Percentiles rank a stretch among this genome's conserved stretches.
Evolutionary conservation across 495 filamentous ascomycete species (phyloP).

Genomic region (Penicillium daleae): DNA sequence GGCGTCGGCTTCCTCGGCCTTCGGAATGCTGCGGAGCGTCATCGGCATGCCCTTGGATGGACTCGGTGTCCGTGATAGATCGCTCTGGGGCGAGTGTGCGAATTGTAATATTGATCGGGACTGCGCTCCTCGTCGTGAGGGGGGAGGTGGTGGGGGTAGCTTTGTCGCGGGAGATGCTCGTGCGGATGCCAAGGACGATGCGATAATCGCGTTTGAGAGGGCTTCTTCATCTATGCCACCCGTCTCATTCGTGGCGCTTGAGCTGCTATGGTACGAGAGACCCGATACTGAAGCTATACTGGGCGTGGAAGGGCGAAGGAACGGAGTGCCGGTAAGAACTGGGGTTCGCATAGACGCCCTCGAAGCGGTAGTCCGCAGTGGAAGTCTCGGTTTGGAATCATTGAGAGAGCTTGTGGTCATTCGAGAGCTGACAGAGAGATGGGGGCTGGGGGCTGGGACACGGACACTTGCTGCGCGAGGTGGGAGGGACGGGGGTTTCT

Average conservation of each 20-base stretch:
- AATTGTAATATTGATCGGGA: constrained; percentile 48
- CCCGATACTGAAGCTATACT: constrained; percentile 35
- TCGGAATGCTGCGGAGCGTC: constrained; percentile 70
- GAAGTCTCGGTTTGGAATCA: constrained; percentile 31
- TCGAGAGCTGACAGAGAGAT: constrained; percentile 24
- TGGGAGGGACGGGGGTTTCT: constrained; percentile 17
- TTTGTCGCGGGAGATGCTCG: constrained; percentile 59
- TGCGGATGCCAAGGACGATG: constrained; percentile 79
- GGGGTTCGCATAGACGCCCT: constrained; percentile 22
- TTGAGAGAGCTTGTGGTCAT: constrained; percentile 20
- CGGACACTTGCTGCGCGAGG: constrained; percentile 19
- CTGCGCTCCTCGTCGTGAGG: constrained; percentile 50
- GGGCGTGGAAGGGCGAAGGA: constrained; percentile 31
- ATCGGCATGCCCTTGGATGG: constrained; percentile 65
- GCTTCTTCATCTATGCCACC: constrained; percentile 50
- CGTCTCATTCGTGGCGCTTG: constrained; percentile 31
- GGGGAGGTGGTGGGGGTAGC: constrained; percentile 47
- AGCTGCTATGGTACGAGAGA: constrained; percentile 34
- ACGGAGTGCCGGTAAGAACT: constrained; percentile 10
- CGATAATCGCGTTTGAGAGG: constrained; percentile 78
- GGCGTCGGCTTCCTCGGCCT: constrained; percentile 61
- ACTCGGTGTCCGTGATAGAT: constrained; percentile 54
- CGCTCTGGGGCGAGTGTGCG: constrained; percentile 36
- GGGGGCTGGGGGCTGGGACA: constrained; percentile 17
- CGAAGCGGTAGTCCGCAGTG: constrained; percentile 31